Conservation (phyloP, 2,329 filamentous ascomycete species). For the Beauveria sp. region DNA sequence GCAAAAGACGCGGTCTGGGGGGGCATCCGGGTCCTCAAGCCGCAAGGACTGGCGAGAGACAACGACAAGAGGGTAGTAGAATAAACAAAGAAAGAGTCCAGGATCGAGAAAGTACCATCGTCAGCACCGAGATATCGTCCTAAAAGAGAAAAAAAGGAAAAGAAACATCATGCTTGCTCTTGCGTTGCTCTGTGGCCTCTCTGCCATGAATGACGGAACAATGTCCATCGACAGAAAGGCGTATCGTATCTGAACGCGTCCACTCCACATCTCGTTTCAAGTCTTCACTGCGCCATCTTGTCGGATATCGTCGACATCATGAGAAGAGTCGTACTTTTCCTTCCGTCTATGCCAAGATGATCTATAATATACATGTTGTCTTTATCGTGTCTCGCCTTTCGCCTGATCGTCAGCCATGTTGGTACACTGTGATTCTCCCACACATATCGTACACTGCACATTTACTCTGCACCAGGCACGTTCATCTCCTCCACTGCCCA, state of each 20-base stretch:
- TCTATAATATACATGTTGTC: constrained; percentile 7
- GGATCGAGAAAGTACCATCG: not conserved
- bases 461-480: constrained; percentile 36
- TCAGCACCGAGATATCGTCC: not conserved
- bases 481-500: constrained; percentile 78
- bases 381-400: not conserved
- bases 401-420: not conserved
- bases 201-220: constrained; percentile 36
- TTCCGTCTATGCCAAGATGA: constrained; percentile 8
- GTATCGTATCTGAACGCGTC: constrained; percentile 59
- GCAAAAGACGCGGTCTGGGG: not conserved
- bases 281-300: constrained; percentile 18
- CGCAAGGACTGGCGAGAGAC: too few relatives aligned
- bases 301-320: constrained; percentile 14
- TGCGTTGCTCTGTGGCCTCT: constrained; percentile 54
- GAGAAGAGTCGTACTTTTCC: constrained; percentile 11
- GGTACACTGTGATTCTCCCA: not conserved
- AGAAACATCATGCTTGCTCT: constrained; percentile 35
- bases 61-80: not conserved
- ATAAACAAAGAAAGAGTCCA: not conserved
- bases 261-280: not conserved
- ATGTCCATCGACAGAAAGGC: constrained; percentile 39
- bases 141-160: not conserved
- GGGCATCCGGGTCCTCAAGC: not conserved
- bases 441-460: not conserved